A percentile compares a stretch with the other conserved stretches of the same genome.
Evolutionary conservation across 2,329 filamentous ascomycete species (phyloP).

Genomic region (Fusarium pininemorale): DNA sequence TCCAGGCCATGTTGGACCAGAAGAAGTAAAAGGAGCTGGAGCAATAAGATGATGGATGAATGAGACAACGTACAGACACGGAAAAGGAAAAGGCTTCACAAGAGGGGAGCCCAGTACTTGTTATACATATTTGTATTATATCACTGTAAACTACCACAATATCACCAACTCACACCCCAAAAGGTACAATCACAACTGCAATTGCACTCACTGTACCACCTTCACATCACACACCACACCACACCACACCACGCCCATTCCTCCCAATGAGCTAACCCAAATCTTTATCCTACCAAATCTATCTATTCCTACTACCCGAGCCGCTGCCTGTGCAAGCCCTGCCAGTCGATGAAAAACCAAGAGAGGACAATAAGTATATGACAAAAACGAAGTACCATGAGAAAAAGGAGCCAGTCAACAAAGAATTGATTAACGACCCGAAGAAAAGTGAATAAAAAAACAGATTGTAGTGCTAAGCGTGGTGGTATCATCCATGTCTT

Average conservation of each 20-base stretch:
- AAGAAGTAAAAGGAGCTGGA: slow-evolving; percentile 39
- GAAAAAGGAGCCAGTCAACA: slow-evolving; percentile 10
- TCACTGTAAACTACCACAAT: slow-evolving; percentile 29
- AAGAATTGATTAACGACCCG: slow-evolving; percentile 28
- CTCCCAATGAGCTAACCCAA: slow-evolving; percentile 18
- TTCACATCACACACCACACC: not conserved
- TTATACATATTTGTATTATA: slow-evolving; percentile 36
- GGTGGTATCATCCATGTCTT: slow-evolving; percentile 55
- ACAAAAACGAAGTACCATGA: slow-evolving; percentile 31
- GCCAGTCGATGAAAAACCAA: slow-evolving; percentile 24
- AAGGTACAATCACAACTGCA: slow-evolving; percentile 6
- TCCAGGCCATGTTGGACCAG: slow-evolving; percentile 52
- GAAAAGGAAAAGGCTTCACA: slow-evolving; percentile 2
- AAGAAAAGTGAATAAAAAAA: slow-evolving; percentile 34
- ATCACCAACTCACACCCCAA: slow-evolving; percentile 25
- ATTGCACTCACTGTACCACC: slow-evolving; percentile 11
- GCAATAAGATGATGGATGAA: not conserved
- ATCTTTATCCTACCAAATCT: slow-evolving; percentile 43
- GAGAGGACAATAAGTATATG: slow-evolving; percentile 31
- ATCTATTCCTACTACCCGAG: slow-evolving; percentile 36
- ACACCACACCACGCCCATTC: not conserved
- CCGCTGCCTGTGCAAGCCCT: slow-evolving; percentile 19
- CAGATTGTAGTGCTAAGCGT: slow-evolving; percentile 50
- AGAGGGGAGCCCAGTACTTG: not conserved
- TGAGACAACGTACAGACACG: not conserved